phyloP scores from a whole-genome alignment of 139 green algal genomes.

The Chlamydomonas sphaeroides region DNA sequence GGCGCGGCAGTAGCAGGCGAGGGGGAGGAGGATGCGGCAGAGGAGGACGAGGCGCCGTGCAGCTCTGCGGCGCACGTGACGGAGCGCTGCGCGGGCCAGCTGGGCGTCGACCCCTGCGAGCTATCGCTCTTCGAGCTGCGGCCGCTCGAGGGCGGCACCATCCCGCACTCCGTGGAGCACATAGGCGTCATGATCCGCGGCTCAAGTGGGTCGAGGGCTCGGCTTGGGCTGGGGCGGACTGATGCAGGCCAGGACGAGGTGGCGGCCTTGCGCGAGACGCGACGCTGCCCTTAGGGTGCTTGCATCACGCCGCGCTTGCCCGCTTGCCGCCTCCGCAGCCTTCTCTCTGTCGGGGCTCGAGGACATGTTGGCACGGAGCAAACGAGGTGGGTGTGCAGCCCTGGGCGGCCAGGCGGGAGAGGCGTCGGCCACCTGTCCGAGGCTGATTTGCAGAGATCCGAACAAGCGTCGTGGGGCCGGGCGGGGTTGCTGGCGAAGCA shows the following conservation, averaged over 20 bases:
- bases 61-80: neutral
- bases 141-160: neutral
- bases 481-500: no score
- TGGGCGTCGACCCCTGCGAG: slow-evolving; percentile 3
- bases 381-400: slow-evolving; percentile 37
- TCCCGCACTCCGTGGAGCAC: neutral
- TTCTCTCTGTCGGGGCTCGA: slow-evolving; percentile 25
- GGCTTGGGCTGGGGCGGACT: no score
- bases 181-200: slow-evolving; percentile 30
- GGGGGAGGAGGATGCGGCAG: neutral
- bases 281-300: no score
- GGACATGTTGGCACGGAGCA: slow-evolving; percentile 4
- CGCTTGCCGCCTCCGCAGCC: slow-evolving; percentile 20
- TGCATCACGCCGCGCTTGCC: no score
- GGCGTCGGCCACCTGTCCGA: no score
- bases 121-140: slow-evolving; percentile 25
- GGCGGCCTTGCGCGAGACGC: no score
- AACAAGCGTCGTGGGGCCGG: no score
- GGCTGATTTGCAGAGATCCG: no score
- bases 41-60: neutral
- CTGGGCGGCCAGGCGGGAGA: no score
- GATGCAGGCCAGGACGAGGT: no score
- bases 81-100: slow-evolving; percentile 5
- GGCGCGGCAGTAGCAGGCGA: no score
- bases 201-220: neutral